Percentiles rank a stretch among this genome's conserved stretches.
These are phyloP conservation scores for Barnettozyma siamensis DNA, from an alignment of 805 yeast genomes.

Conservation along the genomic window DNA sequence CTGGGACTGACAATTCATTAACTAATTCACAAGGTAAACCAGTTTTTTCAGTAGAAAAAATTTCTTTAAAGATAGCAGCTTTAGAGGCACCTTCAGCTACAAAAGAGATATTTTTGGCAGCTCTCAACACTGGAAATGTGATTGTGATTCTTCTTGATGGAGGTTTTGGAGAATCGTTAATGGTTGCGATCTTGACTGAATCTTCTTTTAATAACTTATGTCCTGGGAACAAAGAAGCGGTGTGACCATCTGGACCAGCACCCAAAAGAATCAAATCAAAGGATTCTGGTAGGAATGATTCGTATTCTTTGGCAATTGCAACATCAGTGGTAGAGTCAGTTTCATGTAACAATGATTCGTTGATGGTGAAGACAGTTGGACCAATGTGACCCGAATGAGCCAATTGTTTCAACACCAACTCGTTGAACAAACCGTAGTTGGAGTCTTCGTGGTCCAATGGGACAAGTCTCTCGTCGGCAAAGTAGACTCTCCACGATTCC, in stretches of 20 bases:
- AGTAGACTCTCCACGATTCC: constrained; percentile 74
- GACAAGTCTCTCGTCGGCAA: constrained; percentile 88
- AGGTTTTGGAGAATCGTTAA: constrained; percentile 86
- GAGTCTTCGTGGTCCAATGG: constrained; percentile 79
- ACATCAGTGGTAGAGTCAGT: constrained; percentile 44
- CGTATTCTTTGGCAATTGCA: constrained; percentile 59
- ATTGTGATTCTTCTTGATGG: constrained; percentile 89
- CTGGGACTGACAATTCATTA: constrained; percentile 51
- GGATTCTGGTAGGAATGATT: constrained; percentile 43
- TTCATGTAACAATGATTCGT: constrained; percentile 53
- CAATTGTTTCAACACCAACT: constrained; percentile 36
- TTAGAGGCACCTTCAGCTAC: constrained; percentile 89
- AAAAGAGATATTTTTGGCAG: constrained; percentile 52
- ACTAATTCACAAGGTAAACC: constrained; percentile 71
- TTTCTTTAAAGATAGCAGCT: constrained; percentile 62
- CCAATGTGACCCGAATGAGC: constrained; percentile 30
- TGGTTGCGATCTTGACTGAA: constrained; percentile 48
- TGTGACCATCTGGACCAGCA: constrained; percentile 95
- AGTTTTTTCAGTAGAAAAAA: constrained; percentile 48
- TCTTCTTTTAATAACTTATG: constrained; percentile 60
- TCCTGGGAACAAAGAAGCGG: constrained; percentile 88
- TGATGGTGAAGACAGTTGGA: constrained; percentile 64
- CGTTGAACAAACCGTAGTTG: constrained; percentile 74
- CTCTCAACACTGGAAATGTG: constrained; percentile 68
- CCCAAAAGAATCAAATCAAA: constrained; percentile 74